Evolutionary conservation across 225 moss, liverwort and hornwort species (phyloP), one percentile per base, ranked within the genome.

Genomic region (Sphagnum tenellum): DNA sequence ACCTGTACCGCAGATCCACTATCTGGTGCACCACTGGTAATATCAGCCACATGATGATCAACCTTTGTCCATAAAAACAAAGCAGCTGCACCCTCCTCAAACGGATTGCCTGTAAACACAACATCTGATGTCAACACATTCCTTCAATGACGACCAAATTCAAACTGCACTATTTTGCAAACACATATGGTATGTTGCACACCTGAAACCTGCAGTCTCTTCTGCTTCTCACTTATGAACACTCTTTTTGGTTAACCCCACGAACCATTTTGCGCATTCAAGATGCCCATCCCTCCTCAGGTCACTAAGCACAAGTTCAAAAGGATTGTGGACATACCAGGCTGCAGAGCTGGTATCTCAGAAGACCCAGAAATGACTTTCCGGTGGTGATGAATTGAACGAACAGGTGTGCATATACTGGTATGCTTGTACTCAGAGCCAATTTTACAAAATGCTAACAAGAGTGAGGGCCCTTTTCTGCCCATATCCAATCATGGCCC

Each of bases 391-490:
- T 67, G 48, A 60, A 44, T 49, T 54, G 67, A 60, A 49, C 65
- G 55, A 73, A 69, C 10, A 69, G 53, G 63, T 45, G 65, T 64
- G 69, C 68, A 55, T 63, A 57, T 50, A 47, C 61, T 48, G 7
- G 61, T 47, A 63, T 46, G 48, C 59, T 59, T 63, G 67, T 56
- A 49, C 51, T 67, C 13, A 65, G 45, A 45, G 10, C 46, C 2
- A 63, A 63, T n/a, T 50, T 49, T 50, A 63, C 50, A 68, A 58
- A 59, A 64, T 59, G 56, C 65, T 64, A 82, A 70, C 67, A 74
- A 62, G 66, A 71, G 59, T 54, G 57, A 67, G 67, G 0, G 4
- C 73, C 71, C 76, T 79, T 66, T 76, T 63, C 69, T 64, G 62
- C 69, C 66, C 78, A 72, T 70, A 73, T 59, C 14, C 70, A 65